These are phyloP conservation scores for Quillaja saponaria DNA, from an alignment of 306 rosid genomes.

Conservation along the genomic window DNA sequence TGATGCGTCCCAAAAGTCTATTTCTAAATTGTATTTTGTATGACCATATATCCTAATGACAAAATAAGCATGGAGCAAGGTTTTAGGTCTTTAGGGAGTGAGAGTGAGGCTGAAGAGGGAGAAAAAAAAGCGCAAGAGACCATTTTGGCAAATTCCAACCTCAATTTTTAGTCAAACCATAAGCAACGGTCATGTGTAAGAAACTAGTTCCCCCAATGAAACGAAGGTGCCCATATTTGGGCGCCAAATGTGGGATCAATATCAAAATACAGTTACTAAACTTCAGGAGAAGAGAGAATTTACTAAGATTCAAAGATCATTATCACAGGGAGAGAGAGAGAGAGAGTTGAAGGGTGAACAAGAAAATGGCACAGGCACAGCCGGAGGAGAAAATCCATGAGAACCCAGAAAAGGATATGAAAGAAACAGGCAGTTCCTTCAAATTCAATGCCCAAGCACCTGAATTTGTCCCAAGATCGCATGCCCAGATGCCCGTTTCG, in stretches of 20 bases:
- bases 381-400: conserved; percentile 43
- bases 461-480: conserved; percentile 89
- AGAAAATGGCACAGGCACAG: conserved; percentile 56
- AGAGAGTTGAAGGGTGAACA: conserved; percentile 4
- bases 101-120: background rate
- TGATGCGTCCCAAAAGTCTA: no score
- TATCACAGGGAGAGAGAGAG: background rate
- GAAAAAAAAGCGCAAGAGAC: background rate
- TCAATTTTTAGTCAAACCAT: conserved; percentile 29
- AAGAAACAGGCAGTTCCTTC: conserved; percentile 45
- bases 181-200: conserved; percentile 32
- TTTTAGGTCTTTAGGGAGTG: conserved; percentile 32
- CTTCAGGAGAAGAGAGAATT: conserved; percentile 15
- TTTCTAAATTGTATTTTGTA: background rate
- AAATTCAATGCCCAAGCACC: conserved; percentile 92
- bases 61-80: conserved; percentile 3
- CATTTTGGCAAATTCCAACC: conserved; percentile 31
- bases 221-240: conserved; percentile 35
- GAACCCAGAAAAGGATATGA: conserved; percentile 30
- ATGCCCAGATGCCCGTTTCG: conserved; percentile 62
- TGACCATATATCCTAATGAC: conserved; percentile 15
- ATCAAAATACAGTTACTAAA: conserved; percentile 42
- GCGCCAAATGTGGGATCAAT: conserved; percentile 58
- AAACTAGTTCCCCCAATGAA: conserved; percentile 31
- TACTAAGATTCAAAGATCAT: conserved; percentile 13